Base-by-base conservation (phyloP, 2,329 filamentous ascomycete species). In the Stagonosporopsis vannaccii region DNA sequence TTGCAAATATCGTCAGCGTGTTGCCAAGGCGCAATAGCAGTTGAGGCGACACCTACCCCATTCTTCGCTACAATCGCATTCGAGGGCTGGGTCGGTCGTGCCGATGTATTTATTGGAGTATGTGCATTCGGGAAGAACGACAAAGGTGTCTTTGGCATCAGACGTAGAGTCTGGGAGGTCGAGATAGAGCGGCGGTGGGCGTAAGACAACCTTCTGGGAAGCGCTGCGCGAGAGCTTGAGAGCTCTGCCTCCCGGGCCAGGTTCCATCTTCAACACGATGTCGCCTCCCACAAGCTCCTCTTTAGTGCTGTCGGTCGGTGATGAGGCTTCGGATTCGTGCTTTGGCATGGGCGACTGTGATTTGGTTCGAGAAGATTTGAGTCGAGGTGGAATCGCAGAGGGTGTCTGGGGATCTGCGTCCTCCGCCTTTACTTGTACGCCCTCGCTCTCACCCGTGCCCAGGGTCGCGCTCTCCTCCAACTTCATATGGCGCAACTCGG, bases 61-160 rank as follows among this genome's bases (percentile, higher is more conserved):
- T 80, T 97, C 92, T 78, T 96, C 91, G 65, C 85, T 83, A 78
- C 95, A 99, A 75, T 99, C 95, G 78, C 95, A 99, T 77, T 97
- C 95, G 76, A 98, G 83, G 58, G 91, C 94, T 78, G 93, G 90
- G 71, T 97, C 94, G 23, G 95, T 96, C 63, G 89, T 90, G 48
- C 95, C 95, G 79, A 98, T 87, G 65, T 90, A 87, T 76, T 96
- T 97, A 63, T 92, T 92, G 50, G 91, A 92, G 77, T 99, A 99
- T 30, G 90, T 89, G 76, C 94, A 98, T 66, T 91, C 86, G 48
- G 88, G 81, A 61, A 99, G 92, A 47, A 94, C 82, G 64, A 91
- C 86, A 68, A 99, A 99, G 13, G 86, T 86, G 23, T 82, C 80
- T 65, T 85, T 88, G 4, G 95, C 90, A 66, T 95, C 90, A 32